Percentiles rank a stretch among this genome's conserved stretches.
Evolutionary conservation across 2,329 filamentous ascomycete genomes (phyloP).

Genomic region (Neoscytalidium dimidiatum): DNA sequence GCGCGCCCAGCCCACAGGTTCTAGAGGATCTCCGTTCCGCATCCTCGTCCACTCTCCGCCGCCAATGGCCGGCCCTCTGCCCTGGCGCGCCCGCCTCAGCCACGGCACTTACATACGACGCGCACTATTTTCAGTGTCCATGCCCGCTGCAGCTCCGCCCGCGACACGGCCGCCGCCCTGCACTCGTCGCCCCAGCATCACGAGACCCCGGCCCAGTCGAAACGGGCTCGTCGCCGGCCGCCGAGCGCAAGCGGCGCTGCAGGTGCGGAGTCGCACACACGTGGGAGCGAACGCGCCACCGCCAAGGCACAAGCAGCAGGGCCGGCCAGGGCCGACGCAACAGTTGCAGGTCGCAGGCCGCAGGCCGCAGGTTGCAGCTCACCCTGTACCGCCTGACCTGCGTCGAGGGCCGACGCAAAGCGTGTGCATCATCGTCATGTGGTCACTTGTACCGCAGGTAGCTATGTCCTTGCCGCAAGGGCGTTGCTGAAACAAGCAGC

Average conservation of each 20-base stretch:
- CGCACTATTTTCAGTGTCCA: slow-evolving; percentile 2
- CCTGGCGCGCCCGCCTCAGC: slow-evolving; percentile 11
- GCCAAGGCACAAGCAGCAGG: neutral
- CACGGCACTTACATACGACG: neutral
- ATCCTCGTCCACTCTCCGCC: neutral
- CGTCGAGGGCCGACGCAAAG: neutral
- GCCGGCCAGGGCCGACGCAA: slow-evolving; percentile 1
- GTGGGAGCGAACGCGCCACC: slow-evolving; percentile 8
- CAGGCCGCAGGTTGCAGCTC: too few relatives aligned
- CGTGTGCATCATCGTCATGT: slow-evolving; percentile 7
- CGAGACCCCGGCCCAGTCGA: neutral
- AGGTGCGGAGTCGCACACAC: slow-evolving; percentile 12
- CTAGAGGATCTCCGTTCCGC: slow-evolving; percentile 13
- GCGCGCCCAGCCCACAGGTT: neutral
- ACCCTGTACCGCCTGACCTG: slow-evolving; percentile 3
- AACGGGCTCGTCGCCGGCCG: neutral
- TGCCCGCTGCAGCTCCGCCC: neutral
- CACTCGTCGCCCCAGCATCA: slow-evolving; percentile 9
- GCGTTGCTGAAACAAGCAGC: slow-evolving; percentile 4
- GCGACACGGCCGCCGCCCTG: neutral
- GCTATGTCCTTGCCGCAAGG: slow-evolving; percentile 3
- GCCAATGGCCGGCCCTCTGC: too few relatives aligned
- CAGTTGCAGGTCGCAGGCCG: neutral
- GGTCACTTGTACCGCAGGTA: slow-evolving; percentile 1
- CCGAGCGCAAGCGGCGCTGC: slow-evolving; percentile 1